Base-by-base conservation (phyloP, 495 filamentous ascomycete species). In the Cetradonia linearis region DNA sequence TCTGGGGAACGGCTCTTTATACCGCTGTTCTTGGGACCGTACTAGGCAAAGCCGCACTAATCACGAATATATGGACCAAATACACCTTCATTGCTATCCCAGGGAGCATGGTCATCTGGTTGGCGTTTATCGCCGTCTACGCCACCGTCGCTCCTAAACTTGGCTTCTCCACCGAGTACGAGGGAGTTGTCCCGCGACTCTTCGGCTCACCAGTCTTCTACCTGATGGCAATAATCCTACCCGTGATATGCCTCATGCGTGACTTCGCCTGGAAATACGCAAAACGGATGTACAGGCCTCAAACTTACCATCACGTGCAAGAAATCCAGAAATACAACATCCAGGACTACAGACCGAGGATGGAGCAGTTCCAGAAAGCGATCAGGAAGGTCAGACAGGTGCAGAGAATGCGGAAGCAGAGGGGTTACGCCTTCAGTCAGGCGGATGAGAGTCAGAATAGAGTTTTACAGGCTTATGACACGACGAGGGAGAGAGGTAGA, bases 241-340 rank as follows among this genome's bases (percentile, higher is more conserved):
- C 94, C 1, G 77, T 83, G 13, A 68, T 97, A 38, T 96, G 90
- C 70, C 79, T 97, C n/a, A 73, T 89, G 30, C 78, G 94, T 63
- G 94, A 99, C 71, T 90, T 95, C 70, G 82, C 87, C 20, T 77
- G 76, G 84, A 87, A 87, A 69, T 91, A 89, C 67, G 85, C 83
- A 63, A 96, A 95, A 76, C 85, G 94, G 42, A 94, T 99, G 88
- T 96, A 96, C 75, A 85, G 83, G 61, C 94, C 94, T 42, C 88
- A 96, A 75, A 82, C 88, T 36, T 99, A 99, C 68, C 94, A 99
- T 67, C 94, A 99, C 71, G 89, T 99, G 48, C 94, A 99, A 74
- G 94, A 99, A 74, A 99, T 99, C 64, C 94, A 99, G 72, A 99
- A 99, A 73, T 99, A 95, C 76, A 99, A 99, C 67, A 94, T 99